Percentiles rank a stretch among this genome's conserved stretches.
Conservation (phyloP, 345 rosid species). For the Eucalyptus cloeziana region DNA sequence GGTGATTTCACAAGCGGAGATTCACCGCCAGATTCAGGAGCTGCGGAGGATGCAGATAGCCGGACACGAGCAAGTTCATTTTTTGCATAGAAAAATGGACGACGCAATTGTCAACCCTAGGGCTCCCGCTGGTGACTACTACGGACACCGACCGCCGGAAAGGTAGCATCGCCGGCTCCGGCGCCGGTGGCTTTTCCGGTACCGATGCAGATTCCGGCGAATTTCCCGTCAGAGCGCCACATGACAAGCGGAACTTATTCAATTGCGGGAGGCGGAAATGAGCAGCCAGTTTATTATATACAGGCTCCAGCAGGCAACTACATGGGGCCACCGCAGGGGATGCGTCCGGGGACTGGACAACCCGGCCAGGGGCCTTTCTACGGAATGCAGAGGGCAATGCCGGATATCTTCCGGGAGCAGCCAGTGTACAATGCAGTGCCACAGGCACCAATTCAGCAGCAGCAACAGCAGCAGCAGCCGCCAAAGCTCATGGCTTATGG, state of each 20-base stretch:
- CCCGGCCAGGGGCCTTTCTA: constrained; percentile 17
- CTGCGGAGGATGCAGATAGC: constrained; percentile 25
- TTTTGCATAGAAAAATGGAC: constrained; percentile 7
- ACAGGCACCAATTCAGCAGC: constrained; percentile 5
- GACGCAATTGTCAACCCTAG: constrained; percentile 1
- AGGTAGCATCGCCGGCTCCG: constrained; percentile 1
- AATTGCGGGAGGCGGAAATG: background rate
- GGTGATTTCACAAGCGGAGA: constrained; percentile 9
- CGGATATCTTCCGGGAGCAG: constrained; percentile 25
- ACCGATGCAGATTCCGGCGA: constrained; percentile 21
- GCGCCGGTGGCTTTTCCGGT: constrained; percentile 10
- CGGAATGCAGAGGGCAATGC: constrained; percentile 28
- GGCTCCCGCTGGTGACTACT: constrained; percentile 5
- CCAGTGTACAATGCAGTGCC: constrained; percentile 15
- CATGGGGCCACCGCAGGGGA: constrained; percentile 1
- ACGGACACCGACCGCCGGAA: constrained; percentile 4
- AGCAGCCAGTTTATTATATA: constrained; percentile 31
- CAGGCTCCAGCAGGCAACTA: constrained; percentile 12
- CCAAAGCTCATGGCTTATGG: background rate
- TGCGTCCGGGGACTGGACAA: constrained; percentile 18
- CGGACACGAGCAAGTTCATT: background rate
- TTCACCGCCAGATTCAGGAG: constrained; percentile 30
- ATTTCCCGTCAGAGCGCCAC: constrained; percentile 21
- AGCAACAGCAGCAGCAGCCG: background rate
- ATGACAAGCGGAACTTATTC: constrained; percentile 7